Base-by-base conservation (phyloP, 306 rosid genomes). In the Cicer judaicum region DNA sequence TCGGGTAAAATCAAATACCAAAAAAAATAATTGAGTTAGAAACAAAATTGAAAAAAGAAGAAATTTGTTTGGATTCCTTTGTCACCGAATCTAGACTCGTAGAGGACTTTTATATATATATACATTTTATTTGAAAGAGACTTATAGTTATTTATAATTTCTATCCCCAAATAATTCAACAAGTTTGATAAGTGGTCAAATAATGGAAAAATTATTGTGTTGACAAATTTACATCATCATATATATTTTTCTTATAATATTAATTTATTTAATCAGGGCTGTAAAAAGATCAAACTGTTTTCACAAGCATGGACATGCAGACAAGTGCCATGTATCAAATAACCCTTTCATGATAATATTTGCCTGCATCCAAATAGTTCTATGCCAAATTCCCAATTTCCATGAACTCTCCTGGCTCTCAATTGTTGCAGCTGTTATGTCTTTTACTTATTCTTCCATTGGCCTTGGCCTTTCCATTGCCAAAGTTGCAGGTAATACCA, bases 341-440 rank as follows among this genome's bases (percentile, higher is more conserved):
- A 77, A 89, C 75, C 93, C 92, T 0, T 94, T 57, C 69, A 94
- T 94, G 98, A 79, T 91, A 10, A 64, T 89, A 36, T 94, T 89
- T 75, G 96, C 93, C 0, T 69, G 86, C 86, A 84, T 94, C 61
- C 96, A 94, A 75, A 60, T 92, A 3, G 34, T 94, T 0, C 91
- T 94, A 1, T 87, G 97, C 72, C 99, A 94, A 74, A 92, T 94
- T 34, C 98, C 89, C 0, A 86, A 94, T 84, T 92, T 94, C 61
- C 88, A 84, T 41, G 90, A 94, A 79, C 95, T 94, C 75, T 92
- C 96, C 1, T 94, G 92, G 92, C 98, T 94, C 67, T 94, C 99
- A 5, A 90, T 94, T 54, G 78, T 94, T 10, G 99, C 99, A 15
- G 99, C 99, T 8, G n/a, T 94, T 16, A 94, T 94, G 99, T 95